Evolutionary conservation across 1,284 basidiomycete genomes (phyloP), one percentile per base, ranked within the genome.

Genomic region (Cryptococcus deneoformans): DNA sequence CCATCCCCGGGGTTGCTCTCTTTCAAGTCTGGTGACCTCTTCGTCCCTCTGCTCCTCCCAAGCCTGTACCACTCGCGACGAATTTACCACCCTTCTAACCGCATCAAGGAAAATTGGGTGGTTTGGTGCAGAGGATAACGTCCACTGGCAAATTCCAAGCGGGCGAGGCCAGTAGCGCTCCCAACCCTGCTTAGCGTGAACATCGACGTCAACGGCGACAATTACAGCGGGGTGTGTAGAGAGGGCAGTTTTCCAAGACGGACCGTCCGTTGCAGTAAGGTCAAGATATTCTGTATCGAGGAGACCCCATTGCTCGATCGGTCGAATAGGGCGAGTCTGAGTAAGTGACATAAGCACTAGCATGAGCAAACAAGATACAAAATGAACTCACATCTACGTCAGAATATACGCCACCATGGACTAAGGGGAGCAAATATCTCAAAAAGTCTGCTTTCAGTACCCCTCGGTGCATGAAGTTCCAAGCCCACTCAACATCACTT

Each of bases 91-190:
- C 24, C 78, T 66, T 16, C 75, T 59, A 0, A 71, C 68, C 9
- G 70, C 70, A 54, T 79, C 79, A 42, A 79, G 57, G 48, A 75
- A 67, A 43, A 79, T 74, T 2, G 78, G 79, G 59, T 80, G 79
- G 38, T 67, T 53, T 2, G 78, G 73, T 5, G 75, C 65, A 10
- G 62, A 60, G 2, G 67, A 67, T 40, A 80, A 61, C 3, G 78
- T 77, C 78, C 78, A 79, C 63, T 79, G 78, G 50, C 66, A 74
- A 54, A 78, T 72, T 8, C 70, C 70, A 6, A 77, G 35, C 4
- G 75, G 63, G 34, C 75, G 64, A 4, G 72, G 71, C 70, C 74
- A 77, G n/a, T 43, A 52, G 12, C 63, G 34, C 24, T 60, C 59
- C 69, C 71, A 76, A 46, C 63, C 60, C 39, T 60, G 36, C 14